Conservation (phyloP, 495 filamentous ascomycete species). For the Chaetomidium leptoderma region DNA sequence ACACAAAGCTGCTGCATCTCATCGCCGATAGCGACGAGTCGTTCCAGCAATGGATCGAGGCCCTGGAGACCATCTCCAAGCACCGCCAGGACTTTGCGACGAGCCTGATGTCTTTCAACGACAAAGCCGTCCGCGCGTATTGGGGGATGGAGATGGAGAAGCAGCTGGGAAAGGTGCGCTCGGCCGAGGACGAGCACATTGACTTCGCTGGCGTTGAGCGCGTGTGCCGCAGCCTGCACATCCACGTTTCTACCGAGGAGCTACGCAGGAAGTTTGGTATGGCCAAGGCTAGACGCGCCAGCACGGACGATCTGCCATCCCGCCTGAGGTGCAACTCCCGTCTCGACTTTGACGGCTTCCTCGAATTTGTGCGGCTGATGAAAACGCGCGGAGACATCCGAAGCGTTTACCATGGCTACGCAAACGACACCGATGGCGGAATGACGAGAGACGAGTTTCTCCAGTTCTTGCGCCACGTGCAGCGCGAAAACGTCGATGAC, state of each 20-base stretch:
- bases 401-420: constrained; percentile 57
- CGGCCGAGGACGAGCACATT: constrained; percentile 62
- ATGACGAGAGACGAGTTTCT: constrained; percentile 70
- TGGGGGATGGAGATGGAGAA: constrained; percentile 85
- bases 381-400: constrained; percentile 80
- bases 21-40: constrained; percentile 65
- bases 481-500: constrained; percentile 68
- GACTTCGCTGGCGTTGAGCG: constrained; percentile 72
- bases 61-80: constrained; percentile 71
- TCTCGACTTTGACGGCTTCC: constrained; percentile 73
- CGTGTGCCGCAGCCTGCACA: constrained; percentile 81
- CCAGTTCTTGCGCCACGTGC: constrained; percentile 64
- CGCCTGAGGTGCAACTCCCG: constrained; percentile 46
- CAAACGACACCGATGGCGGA: constrained; percentile 52
- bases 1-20: constrained; percentile 74
- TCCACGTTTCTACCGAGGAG: constrained; percentile 73
- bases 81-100: constrained; percentile 86
- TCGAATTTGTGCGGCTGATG: constrained; percentile 71
- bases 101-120: constrained; percentile 73
- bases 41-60: constrained; percentile 74
- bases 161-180: constrained; percentile 51
- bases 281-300: constrained; percentile 52
- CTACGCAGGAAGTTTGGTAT: constrained; percentile 70
- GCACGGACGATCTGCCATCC: constrained; percentile 13
- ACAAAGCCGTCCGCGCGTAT: constrained; percentile 71